Conservation (phyloP, 169 alveolate genomes). For the Blepharisma undulans region DNA sequence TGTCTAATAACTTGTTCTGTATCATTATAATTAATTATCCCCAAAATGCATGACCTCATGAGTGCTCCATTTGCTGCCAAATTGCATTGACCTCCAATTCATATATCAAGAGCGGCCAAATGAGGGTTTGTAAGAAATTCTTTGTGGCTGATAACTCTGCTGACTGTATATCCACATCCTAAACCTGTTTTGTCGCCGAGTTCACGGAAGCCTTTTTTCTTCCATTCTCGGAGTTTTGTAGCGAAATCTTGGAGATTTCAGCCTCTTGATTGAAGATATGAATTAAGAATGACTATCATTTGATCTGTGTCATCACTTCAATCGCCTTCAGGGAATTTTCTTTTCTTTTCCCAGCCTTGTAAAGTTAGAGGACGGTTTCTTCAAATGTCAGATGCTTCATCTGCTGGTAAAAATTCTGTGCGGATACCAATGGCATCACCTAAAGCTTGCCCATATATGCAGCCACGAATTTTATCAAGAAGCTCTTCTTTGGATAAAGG, state of each 20-base stretch:
- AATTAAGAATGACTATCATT: neutral
- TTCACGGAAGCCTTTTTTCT: conserved; percentile 2
- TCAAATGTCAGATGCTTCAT: neutral
- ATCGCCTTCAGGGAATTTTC: neutral
- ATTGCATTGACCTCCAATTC: neutral
- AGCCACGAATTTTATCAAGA: neutral
- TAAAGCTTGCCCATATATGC: neutral
- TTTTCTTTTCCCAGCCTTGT: neutral
- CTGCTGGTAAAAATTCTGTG: conserved; percentile 1
- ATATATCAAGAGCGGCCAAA: neutral
- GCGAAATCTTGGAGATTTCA: neutral
- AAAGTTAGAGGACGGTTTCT: neutral
- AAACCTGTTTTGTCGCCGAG: neutral
- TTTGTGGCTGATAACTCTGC: neutral
- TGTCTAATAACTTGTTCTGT: neutral
- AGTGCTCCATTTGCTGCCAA: conserved; percentile 24
- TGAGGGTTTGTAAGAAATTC: neutral
- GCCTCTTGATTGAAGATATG: neutral
- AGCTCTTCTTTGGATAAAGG: neutral
- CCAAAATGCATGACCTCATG: neutral
- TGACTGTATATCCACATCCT: neutral
- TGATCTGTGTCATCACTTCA: conserved; percentile 23
- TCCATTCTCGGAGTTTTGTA: neutral
- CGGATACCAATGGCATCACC: neutral
- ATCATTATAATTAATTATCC: neutral